Percentiles rank a stretch among this genome's conserved stretches.
Evolutionary conservation across 306 rosid genomes (phyloP).

Genomic region (Ormosia semicastrata): DNA sequence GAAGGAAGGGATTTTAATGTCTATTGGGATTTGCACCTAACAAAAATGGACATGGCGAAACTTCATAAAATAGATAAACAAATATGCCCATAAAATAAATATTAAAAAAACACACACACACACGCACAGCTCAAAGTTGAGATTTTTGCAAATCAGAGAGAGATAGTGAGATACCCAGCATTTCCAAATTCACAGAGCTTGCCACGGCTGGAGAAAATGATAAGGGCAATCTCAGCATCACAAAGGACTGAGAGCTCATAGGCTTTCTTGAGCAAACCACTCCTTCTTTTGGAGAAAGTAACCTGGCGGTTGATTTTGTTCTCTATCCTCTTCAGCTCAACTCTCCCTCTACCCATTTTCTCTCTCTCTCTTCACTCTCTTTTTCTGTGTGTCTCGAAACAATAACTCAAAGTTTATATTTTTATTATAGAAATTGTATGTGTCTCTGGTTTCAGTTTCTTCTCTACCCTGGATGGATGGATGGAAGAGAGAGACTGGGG

Average conservation of each 20-base stretch:
- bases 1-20: background rate
- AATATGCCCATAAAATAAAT: background rate
- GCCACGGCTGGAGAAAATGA: constrained; percentile 82
- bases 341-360: constrained; percentile 82
- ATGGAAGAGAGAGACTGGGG: constrained; percentile 13
- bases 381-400: constrained; percentile 29
- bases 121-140: background rate
- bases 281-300: constrained; percentile 58
- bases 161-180: constrained; percentile 51
- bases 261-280: constrained; percentile 58
- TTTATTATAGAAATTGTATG: constrained; percentile 6
- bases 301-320: constrained; percentile 57
- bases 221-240: constrained; percentile 61
- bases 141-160: constrained; percentile 6
- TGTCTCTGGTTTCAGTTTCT: constrained; percentile 22
- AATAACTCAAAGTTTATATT: constrained; percentile 18
- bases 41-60: constrained; percentile 20
- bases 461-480: background rate
- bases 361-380: constrained; percentile 11
- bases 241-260: constrained; percentile 52
- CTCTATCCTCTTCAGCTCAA: constrained; percentile 88
- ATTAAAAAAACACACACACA: background rate
- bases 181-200: constrained; percentile 85
- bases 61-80: background rate
- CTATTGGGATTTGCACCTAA: constrained; percentile 45